phyloP scores from a whole-genome alignment of 2,329 filamentous ascomycete species.

The Penicillium sp. region DNA sequence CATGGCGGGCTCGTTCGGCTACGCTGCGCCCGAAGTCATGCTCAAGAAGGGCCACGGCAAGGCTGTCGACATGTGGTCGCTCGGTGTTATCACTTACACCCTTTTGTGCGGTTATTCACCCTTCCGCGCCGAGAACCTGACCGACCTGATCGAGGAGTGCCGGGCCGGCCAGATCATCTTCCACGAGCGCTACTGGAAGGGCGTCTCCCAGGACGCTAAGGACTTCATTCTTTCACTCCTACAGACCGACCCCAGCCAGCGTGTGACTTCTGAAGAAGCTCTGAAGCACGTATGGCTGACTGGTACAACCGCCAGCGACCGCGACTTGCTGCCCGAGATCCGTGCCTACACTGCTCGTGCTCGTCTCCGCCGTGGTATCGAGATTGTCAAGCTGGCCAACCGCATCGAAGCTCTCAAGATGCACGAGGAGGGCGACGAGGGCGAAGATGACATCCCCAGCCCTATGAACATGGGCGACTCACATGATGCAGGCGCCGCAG shows the following conservation, averaged over 20 bases:
- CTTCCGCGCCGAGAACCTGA: slow-evolving; percentile 89
- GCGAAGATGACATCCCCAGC: slow-evolving; percentile 64
- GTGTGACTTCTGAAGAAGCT: slow-evolving; percentile 75
- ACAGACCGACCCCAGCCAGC: slow-evolving; percentile 69
- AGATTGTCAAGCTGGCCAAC: slow-evolving; percentile 92
- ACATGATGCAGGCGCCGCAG: slow-evolving; percentile 32
- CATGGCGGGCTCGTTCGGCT: slow-evolving; percentile 98
- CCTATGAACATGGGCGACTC: slow-evolving; percentile 57
- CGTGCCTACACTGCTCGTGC: slow-evolving; percentile 88
- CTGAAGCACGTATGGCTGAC: slow-evolving; percentile 83
- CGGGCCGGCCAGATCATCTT: slow-evolving; percentile 78
- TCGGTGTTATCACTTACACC: slow-evolving; percentile 98
- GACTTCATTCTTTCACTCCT: slow-evolving; percentile 83
- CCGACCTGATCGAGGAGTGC: slow-evolving; percentile 93
- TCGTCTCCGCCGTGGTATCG: slow-evolving; percentile 86
- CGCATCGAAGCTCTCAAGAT: slow-evolving; percentile 92
- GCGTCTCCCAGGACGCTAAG: slow-evolving; percentile 92
- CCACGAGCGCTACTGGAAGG: slow-evolving; percentile 97
- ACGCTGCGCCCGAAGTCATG: slow-evolving; percentile 97
- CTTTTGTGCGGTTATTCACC: slow-evolving; percentile 96
- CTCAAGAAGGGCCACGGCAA: slow-evolving; percentile 95
- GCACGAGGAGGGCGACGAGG: slow-evolving; percentile 64
- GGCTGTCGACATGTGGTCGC: slow-evolving; percentile 98
- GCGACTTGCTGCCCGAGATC: slow-evolving; percentile 97
- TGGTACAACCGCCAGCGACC: slow-evolving; percentile 85